These are phyloP conservation scores for Rhododendron griersonianum DNA, from an alignment of 148 eudicot genomes.

Conservation along the genomic window DNA sequence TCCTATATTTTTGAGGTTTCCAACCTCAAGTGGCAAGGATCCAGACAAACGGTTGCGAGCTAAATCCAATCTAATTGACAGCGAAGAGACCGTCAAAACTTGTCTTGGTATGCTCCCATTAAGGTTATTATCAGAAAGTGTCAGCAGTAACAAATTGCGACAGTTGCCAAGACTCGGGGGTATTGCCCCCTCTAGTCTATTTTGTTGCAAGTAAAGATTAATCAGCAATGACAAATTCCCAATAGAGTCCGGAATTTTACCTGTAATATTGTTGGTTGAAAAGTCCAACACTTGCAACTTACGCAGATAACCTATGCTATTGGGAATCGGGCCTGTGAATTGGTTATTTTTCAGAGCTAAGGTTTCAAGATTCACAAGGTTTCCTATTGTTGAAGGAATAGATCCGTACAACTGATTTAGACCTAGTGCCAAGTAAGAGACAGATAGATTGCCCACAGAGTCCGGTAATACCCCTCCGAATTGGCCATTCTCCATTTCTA, in stretches of 20 bases:
- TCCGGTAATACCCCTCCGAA: not conserved
- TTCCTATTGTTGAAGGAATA: conserved; percentile 8
- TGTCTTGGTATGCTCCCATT: conserved; percentile 11
- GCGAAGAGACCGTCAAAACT: not conserved
- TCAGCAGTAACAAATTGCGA: not conserved
- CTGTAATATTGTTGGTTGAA: too few species aligned
- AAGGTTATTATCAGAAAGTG: conserved; percentile 7
- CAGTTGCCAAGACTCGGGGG: not conserved
- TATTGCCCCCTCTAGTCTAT: conserved; percentile 1
- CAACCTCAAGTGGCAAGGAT: not conserved
- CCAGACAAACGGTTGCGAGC: conserved; percentile 5
- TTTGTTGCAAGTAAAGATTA: not conserved
- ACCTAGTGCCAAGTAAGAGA: not conserved
- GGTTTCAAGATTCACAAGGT: not conserved
- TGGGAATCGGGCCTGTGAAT: conserved; percentile 8
- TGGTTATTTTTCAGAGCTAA: not conserved
- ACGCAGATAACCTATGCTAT: not conserved
- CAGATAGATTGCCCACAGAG: conserved; percentile 8
- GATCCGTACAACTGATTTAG: not conserved
- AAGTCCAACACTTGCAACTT: too few species aligned
- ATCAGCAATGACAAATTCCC: not conserved
- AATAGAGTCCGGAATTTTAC: too few species aligned
- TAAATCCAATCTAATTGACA: conserved; percentile 1
- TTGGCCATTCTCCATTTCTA: not conserved
- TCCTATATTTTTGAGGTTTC: not conserved